Conservation (phyloP, 164 flowering plant genomes). For the Macadamia tetraphylla region DNA sequence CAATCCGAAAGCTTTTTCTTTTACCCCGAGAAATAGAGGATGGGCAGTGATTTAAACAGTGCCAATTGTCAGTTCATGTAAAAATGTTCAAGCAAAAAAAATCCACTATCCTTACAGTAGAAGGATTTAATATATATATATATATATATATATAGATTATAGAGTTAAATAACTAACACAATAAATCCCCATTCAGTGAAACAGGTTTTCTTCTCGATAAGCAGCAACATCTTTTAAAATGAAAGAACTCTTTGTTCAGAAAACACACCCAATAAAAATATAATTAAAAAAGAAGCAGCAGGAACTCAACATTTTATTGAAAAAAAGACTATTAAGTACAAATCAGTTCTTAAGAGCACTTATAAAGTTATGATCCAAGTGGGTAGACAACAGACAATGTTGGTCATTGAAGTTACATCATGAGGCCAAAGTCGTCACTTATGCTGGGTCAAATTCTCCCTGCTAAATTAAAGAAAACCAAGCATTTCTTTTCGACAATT, state of each 20-base stretch:
- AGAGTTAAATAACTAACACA: background rate
- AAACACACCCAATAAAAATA: background rate
- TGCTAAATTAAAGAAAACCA: constrained; percentile 7
- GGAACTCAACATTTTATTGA: too few relatives aligned
- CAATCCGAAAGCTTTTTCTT: too few relatives aligned
- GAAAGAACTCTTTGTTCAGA: background rate
- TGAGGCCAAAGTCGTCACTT: too few relatives aligned
- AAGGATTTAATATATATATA: background rate
- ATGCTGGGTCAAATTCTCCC: constrained; percentile 6
- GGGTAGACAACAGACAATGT: too few relatives aligned
- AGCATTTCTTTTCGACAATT: constrained; percentile 19
- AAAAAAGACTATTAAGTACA: background rate
- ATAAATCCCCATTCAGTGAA: background rate
- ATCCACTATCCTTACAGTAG: background rate
- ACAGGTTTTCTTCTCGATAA: background rate
- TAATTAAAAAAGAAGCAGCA: background rate
- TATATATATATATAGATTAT: background rate
- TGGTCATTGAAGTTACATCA: too few relatives aligned
- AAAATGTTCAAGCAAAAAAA: background rate
- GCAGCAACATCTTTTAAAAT: background rate
- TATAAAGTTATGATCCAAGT: too few relatives aligned
- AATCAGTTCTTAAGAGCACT: background rate
- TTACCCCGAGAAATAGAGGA: background rate
- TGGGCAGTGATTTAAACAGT: background rate
- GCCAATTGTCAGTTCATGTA: background rate